Evolutionary conservation across 305 asterid genomes (phyloP).

Genomic region (Fraxinus floribunda): DNA sequence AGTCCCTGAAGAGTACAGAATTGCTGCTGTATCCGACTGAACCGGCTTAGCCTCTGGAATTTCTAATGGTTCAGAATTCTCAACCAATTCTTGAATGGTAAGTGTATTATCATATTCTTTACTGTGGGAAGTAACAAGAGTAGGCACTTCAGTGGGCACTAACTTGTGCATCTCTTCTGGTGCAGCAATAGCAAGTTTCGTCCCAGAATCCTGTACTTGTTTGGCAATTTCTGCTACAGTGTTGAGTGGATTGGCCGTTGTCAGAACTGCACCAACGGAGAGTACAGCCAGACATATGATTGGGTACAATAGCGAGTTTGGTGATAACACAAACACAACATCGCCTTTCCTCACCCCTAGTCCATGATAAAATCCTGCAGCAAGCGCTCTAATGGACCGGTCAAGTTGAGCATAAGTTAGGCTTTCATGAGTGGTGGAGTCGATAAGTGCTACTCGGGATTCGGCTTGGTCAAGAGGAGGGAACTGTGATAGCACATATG

Average conservation of each 20-base stretch:
- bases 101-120: conserved; percentile 33
- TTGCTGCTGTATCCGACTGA: conserved; percentile 66
- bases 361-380: conserved; percentile 55
- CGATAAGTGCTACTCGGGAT: conserved; percentile 51
- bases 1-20: conserved; percentile 82
- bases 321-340: conserved; percentile 57
- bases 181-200: conserved; percentile 54
- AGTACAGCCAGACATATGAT: conserved; percentile 57
- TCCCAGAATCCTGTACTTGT: conserved; percentile 59
- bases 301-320: conserved; percentile 60
- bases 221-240: conserved; percentile 56
- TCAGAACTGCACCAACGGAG: conserved; percentile 58
- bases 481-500: conserved; percentile 59
- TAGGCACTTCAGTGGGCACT: conserved; percentile 46
- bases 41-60: conserved; percentile 36
- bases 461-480: conserved; percentile 44
- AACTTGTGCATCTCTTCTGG: conserved; percentile 58
- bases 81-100: conserved; percentile 62
- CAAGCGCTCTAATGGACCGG: conserved; percentile 44
- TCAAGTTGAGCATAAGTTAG: conserved; percentile 62
- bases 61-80: conserved; percentile 48
- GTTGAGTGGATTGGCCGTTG: conserved; percentile 70
- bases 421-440: conserved; percentile 38
- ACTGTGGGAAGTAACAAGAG: conserved; percentile 37
- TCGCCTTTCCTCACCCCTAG: conserved; percentile 65